These are phyloP conservation scores for Neonectria magnoliae DNA, from an alignment of 2,329 filamentous ascomycete species.

Conservation along the genomic window DNA sequence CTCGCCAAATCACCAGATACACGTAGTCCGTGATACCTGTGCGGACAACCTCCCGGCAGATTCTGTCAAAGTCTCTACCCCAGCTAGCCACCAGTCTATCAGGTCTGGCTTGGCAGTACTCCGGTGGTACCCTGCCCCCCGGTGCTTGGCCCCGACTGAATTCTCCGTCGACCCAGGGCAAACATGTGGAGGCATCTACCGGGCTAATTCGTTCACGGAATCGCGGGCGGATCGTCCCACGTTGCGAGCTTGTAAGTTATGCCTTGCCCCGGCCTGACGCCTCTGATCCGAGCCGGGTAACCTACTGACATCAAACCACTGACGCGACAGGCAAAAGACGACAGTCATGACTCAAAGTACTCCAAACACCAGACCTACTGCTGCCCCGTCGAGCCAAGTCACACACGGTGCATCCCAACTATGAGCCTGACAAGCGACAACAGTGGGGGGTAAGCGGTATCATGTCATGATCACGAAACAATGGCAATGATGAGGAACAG, in stretches of 20 bases:
- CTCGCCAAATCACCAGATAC: not conserved
- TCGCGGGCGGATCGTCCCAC: slow-evolving; percentile 24
- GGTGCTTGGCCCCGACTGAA: slow-evolving; percentile 39
- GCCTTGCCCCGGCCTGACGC: slow-evolving; percentile 1
- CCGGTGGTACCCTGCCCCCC: not conserved
- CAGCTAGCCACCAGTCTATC: not conserved
- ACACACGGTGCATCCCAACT: not conserved
- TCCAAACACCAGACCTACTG: not conserved
- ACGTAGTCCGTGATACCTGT: not conserved
- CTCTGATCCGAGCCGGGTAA: not conserved
- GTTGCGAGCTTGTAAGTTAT: not conserved
- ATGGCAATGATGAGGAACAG: not conserved
- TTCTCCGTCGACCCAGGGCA: slow-evolving; percentile 32
- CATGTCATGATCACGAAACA: not conserved
- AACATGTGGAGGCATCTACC: slow-evolving; percentile 18
- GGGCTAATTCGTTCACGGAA: slow-evolving; percentile 18
- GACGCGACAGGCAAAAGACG: not conserved
- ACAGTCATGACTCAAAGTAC: slow-evolving; percentile 19
- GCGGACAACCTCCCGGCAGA: not conserved
- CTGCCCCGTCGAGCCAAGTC: not conserved
- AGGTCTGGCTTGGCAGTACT: not conserved
- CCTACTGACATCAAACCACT: slow-evolving; percentile 5
- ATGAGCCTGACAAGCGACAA: not conserved
- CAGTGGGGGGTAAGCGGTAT: not conserved
- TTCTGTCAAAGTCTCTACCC: not conserved